Conservation (phyloP, 169 alveolate species). For the Neospora caninum region DNA sequence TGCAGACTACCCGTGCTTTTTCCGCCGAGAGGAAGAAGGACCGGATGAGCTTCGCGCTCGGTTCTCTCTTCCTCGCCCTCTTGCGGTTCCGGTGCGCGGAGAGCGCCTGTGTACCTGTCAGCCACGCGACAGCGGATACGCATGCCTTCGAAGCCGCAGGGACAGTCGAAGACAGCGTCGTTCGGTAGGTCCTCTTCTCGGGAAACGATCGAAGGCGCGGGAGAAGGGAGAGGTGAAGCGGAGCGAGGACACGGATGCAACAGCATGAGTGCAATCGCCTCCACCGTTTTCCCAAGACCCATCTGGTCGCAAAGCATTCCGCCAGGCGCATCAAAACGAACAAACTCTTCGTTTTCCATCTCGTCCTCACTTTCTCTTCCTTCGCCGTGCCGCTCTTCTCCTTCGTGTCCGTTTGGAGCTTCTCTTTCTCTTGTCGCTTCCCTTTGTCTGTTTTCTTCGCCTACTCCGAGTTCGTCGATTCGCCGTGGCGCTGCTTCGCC, state of each 20-base stretch:
- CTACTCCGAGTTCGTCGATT: not conserved
- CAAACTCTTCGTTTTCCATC: not conserved
- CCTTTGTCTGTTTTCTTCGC: not conserved
- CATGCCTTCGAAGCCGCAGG: slow-evolving; percentile 7
- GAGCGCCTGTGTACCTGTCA: not conserved
- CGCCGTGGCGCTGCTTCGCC: not conserved
- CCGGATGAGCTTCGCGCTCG: not conserved
- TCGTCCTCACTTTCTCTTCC: not conserved
- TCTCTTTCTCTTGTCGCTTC: not conserved
- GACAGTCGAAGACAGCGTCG: not conserved
- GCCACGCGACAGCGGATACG: not conserved
- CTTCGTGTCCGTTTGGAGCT: not conserved
- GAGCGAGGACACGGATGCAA: slow-evolving; percentile 40
- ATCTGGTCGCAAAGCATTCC: slow-evolving; percentile 71
- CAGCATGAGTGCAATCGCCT: slow-evolving; percentile 55
- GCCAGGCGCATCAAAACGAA: slow-evolving; percentile 58
- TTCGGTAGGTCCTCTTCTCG: not conserved
- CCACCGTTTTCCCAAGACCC: slow-evolving; percentile 72
- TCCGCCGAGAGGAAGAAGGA: too few relatives aligned
- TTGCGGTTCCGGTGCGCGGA: not conserved
- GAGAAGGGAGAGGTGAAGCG: not conserved
- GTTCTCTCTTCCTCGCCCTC: not conserved
- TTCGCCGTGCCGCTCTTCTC: not conserved
- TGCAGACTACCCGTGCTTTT: too few relatives aligned
- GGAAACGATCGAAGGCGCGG: not conserved